Percentiles rank a stretch among this genome's conserved stretches.
phyloP scores from a whole-genome alignment of 2,329 filamentous ascomycete species.

The Talaromyces marneffei region DNA sequence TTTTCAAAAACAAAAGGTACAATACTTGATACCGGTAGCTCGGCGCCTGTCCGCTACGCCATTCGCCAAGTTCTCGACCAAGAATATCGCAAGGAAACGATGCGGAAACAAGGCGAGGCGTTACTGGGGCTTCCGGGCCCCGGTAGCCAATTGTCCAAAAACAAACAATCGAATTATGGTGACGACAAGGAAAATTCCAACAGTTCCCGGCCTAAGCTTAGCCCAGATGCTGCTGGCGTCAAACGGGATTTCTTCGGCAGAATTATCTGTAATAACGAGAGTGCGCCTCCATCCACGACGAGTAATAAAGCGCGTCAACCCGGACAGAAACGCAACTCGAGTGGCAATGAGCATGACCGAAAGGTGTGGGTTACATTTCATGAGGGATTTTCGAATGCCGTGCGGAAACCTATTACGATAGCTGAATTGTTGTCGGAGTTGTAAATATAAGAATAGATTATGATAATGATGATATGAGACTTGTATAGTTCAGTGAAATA shows the following conservation, averaged over 20 bases:
- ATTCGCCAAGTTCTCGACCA: constrained; percentile 90
- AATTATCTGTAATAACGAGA: constrained; percentile 48
- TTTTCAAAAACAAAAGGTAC: constrained; percentile 47
- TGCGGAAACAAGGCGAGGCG: constrained; percentile 59
- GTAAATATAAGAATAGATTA: background rate
- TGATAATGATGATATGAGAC: background rate
- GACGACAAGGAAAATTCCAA: constrained; percentile 14
- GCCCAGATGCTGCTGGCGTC: constrained; percentile 36
- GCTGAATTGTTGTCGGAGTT: constrained; percentile 61
- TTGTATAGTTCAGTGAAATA: background rate
- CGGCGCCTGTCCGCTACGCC: constrained; percentile 77
- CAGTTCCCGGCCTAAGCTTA: background rate
- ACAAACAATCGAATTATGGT: constrained; percentile 19
- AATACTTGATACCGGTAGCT: constrained; percentile 48
- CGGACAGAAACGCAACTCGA: constrained; percentile 28
- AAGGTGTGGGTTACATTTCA: constrained; percentile 84
- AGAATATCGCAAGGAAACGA: constrained; percentile 71
- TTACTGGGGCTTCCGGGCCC: constrained; percentile 38
- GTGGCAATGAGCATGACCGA: constrained; percentile 40
- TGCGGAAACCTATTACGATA: constrained; percentile 78
- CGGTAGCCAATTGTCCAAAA: constrained; percentile 21
- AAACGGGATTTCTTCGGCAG: constrained; percentile 86
- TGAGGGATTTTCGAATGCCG: constrained; percentile 87
- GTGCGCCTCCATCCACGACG: constrained; percentile 26
- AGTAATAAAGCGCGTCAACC: constrained; percentile 31